Evolutionary conservation across 352 stramenopile genomes (phyloP).

Genomic region (Phytophthora sansomeana): DNA sequence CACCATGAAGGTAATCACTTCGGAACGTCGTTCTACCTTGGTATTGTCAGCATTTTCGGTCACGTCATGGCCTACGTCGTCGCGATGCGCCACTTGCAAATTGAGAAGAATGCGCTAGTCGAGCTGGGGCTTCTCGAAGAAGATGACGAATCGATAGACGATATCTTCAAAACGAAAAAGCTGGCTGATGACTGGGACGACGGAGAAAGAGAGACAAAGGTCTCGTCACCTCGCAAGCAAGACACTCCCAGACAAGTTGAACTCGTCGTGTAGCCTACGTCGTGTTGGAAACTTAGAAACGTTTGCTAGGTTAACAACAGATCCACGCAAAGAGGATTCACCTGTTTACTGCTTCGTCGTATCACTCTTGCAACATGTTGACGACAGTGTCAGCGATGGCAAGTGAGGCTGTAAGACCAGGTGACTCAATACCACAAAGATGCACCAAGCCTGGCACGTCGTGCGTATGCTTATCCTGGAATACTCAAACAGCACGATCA

Average conservation of each 20-base stretch:
- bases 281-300: conserved; percentile 3
- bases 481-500: conserved; percentile 1
- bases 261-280: conserved; percentile 23
- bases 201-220: conserved; percentile 5
- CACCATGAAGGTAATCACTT: conserved; percentile 40
- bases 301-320: neutral
- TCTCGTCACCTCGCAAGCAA: conserved; percentile 26
- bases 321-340: neutral
- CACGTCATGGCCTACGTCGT: conserved; percentile 40
- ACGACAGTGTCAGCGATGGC: conserved; percentile 85
- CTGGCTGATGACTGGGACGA: conserved; percentile 33
- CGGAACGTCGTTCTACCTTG: conserved; percentile 61
- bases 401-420: conserved; percentile 92
- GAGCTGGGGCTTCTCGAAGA: conserved; percentile 40
- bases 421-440: conserved; percentile 97
- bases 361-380: conserved; percentile 48
- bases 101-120: conserved; percentile 50
- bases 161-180: conserved; percentile 45
- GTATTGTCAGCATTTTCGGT: conserved; percentile 39
- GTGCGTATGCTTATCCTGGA: conserved; percentile 68
- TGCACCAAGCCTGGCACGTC: conserved; percentile 90
- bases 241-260: conserved; percentile 26
- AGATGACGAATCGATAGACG: conserved; percentile 36
- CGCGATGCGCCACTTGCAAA: conserved; percentile 44
- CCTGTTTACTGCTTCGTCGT: neutral